Evolutionary conservation across 805 yeast genomes (phyloP).

Genomic region (Saccharomycopsis amapae): DNA sequence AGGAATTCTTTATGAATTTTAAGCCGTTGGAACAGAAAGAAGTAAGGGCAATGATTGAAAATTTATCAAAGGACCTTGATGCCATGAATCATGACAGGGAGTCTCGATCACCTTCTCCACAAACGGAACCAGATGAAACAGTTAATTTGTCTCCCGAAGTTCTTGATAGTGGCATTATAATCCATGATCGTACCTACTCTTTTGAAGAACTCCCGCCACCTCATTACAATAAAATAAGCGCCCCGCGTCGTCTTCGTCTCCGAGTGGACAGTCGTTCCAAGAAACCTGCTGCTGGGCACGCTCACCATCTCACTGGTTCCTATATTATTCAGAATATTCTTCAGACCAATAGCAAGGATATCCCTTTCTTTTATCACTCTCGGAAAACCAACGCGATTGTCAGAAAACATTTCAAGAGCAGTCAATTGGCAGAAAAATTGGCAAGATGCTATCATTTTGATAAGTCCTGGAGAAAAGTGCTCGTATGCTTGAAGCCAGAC

Average conservation of each 20-base stretch:
- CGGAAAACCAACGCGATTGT: slow-evolving; percentile 4
- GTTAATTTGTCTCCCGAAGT: too few species aligned
- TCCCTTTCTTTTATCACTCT: slow-evolving; percentile 17
- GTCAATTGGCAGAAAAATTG: slow-evolving; percentile 60
- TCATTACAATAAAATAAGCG: slow-evolving; percentile 27
- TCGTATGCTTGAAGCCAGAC: slow-evolving; percentile 62
- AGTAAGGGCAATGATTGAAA: background rate
- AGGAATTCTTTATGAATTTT: slow-evolving; percentile 34
- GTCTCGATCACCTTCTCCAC: background rate
- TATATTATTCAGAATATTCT: too few species aligned
- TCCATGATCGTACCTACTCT: slow-evolving; percentile 74
- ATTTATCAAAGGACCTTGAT: background rate
- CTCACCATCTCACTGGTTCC: too few species aligned
- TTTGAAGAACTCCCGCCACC: slow-evolving; percentile 60
- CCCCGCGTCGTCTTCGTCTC: background rate
- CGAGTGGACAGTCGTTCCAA: background rate
- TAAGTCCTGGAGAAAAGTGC: slow-evolving; percentile 56
- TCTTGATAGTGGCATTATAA: slow-evolving; percentile 43
- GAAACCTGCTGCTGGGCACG: too few species aligned
- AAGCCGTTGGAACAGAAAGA: slow-evolving; percentile 6
- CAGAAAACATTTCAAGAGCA: slow-evolving; percentile 27
- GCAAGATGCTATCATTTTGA: slow-evolving; percentile 84
- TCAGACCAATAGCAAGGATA: slow-evolving; percentile 8
- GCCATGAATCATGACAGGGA: too few species aligned
- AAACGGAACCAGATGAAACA: too few species aligned